Percentiles rank a stretch among this genome's conserved stretches.
Conservation (phyloP, 768 basidiomycete species). For the Chalciporus piperatus region DNA sequence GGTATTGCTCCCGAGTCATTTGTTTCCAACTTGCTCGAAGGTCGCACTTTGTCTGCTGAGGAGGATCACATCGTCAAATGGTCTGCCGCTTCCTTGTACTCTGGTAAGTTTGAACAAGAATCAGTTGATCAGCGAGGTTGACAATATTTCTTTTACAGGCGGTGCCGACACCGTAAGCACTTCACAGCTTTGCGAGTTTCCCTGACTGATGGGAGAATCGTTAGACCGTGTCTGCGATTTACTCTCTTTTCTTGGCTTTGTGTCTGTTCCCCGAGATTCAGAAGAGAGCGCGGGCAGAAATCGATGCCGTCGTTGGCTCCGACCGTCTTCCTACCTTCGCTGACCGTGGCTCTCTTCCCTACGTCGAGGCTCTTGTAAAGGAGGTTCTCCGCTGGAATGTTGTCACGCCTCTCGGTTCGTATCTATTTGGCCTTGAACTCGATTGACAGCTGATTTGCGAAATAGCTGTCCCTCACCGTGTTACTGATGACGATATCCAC, state of each 20-base stretch:
- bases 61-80: constrained; percentile 63
- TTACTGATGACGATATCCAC: constrained; percentile 58
- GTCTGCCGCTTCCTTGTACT: constrained; percentile 42
- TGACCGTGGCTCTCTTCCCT: constrained; percentile 58
- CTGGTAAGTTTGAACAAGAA: constrained; percentile 13
- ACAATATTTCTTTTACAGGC: constrained; percentile 27
- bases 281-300: constrained; percentile 60
- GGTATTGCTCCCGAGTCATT: constrained; percentile 52
- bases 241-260: constrained; percentile 63
- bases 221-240: constrained; percentile 61
- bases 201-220: constrained; percentile 7
- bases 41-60: constrained; percentile 45
- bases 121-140: not conserved
- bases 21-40: constrained; percentile 55
- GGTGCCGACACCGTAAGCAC: constrained; percentile 43
- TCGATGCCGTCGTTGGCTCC: constrained; percentile 56
- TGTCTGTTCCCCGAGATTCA: constrained; percentile 52
- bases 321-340: constrained; percentile 59
- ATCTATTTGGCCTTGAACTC: constrained; percentile 19
- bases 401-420: constrained; percentile 38
- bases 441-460: constrained; percentile 29
- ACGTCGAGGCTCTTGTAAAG: constrained; percentile 56
- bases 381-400: constrained; percentile 50
- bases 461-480: constrained; percentile 44
- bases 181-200: not conserved